These are phyloP conservation scores for Rhododendron griersonianum DNA, from an alignment of 148 eudicot genomes.

Conservation along the genomic window DNA sequence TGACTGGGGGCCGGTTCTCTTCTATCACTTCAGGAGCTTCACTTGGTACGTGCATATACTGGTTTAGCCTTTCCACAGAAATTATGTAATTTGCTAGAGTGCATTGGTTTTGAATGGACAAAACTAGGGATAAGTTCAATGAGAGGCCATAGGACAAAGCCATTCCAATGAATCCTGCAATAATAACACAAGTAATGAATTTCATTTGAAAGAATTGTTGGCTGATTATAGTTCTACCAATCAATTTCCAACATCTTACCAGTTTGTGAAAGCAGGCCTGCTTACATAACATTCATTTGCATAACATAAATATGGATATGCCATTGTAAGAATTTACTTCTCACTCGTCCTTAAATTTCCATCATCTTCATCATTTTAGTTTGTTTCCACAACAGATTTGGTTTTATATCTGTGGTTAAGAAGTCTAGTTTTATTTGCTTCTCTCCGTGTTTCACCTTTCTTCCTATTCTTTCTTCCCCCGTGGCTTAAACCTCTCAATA, in stretches of 20 bases:
- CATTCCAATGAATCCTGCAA: constrained; percentile 95
- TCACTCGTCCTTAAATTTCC: background rate
- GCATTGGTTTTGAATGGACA: constrained; percentile 82
- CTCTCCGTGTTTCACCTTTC: background rate
- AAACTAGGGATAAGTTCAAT: constrained; percentile 62
- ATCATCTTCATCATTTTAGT: background rate
- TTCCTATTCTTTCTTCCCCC: background rate
- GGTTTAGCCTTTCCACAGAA: constrained; percentile 87
- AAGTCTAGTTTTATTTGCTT: background rate
- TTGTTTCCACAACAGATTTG: background rate
- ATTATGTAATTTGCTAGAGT: constrained; percentile 69
- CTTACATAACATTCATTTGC: background rate
- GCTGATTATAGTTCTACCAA: background rate
- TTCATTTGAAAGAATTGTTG: background rate
- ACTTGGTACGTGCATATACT: constrained; percentile 78
- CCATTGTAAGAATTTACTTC: background rate
- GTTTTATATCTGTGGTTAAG: background rate
- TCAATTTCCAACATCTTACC: background rate
- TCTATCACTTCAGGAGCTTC: constrained; percentile 82
- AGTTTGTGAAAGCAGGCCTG: background rate
- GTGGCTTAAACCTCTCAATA: background rate
- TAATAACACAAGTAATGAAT: background rate
- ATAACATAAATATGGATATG: background rate
- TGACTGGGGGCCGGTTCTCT: constrained; percentile 15
- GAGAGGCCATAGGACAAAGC: constrained; percentile 93